Evolutionary conservation across 805 yeast genomes (phyloP).

Genomic region (Wickerhamiella parazyma): DNA sequence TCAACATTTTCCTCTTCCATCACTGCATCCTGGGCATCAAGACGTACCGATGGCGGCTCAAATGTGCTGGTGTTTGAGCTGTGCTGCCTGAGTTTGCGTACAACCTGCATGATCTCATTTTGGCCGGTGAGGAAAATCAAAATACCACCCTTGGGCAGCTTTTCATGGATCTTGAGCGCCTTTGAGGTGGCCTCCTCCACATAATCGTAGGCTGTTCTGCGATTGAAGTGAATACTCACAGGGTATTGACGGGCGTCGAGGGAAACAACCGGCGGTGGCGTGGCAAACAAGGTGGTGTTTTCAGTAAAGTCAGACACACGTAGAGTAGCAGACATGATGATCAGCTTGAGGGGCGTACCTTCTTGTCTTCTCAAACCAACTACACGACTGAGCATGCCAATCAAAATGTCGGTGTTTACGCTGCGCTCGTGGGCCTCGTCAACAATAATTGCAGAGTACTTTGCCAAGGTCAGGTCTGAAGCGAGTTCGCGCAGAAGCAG

Average conservation of each 20-base stretch:
- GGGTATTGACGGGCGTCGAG: constrained; percentile 93
- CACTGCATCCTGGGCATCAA: constrained; percentile 47
- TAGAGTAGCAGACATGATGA: constrained; percentile 95
- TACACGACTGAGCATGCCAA: constrained; percentile 87
- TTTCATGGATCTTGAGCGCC: constrained; percentile 71
- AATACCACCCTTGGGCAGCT: constrained; percentile 88
- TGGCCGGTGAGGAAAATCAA: constrained; percentile 89
- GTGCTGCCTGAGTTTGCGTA: constrained; percentile 37
- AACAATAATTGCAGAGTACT: constrained; percentile 74
- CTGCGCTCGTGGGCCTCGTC: constrained; percentile 99
- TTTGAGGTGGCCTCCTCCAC: constrained; percentile 77
- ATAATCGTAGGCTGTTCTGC: constrained; percentile 64
- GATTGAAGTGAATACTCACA: constrained; percentile 80
- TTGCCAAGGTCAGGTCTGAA: constrained; percentile 64
- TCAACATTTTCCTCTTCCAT: constrained; percentile 81
- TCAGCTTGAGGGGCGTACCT: constrained; percentile 57
- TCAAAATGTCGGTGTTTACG: constrained; percentile 86
- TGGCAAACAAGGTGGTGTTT: constrained; percentile 50
- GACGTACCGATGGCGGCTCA: constrained; percentile 28
- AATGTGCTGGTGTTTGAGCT: constrained; percentile 12
- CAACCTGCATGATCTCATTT: constrained; percentile 70
- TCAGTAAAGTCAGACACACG: constrained; percentile 89
- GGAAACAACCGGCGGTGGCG: constrained; percentile 72
- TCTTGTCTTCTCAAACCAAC: constrained; percentile 47
- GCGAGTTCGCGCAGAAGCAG: constrained; percentile 86